A percentile compares a stretch with the other conserved stretches of the same genome.
phyloP scores from a whole-genome alignment of 2,329 filamentous ascomycete species.

The Monilinia polystroma region DNA sequence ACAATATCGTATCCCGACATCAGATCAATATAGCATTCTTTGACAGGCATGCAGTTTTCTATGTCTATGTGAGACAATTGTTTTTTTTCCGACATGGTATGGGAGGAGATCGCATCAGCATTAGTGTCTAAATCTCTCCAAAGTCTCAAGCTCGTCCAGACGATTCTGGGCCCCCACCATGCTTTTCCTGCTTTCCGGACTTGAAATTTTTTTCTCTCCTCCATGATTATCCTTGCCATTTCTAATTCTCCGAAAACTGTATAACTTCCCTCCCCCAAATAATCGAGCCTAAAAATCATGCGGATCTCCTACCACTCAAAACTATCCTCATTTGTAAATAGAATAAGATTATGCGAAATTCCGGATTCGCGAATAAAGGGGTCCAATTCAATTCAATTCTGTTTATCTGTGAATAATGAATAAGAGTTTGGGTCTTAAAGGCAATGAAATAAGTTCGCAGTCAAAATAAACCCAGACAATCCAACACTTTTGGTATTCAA shows the following conservation, averaged over 20 bases:
- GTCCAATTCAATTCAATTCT: neutral
- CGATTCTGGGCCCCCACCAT: conserved; percentile 80
- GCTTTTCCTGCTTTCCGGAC: conserved; percentile 69
- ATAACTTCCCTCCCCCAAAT: conserved; percentile 52
- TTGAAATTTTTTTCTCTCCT: conserved; percentile 64
- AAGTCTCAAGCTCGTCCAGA: conserved; percentile 73
- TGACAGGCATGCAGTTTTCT: conserved; percentile 79
- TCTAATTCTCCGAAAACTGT: conserved; percentile 35
- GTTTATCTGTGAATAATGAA: neutral
- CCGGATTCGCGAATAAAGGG: neutral
- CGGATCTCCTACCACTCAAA: conserved; percentile 80
- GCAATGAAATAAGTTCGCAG: too few species aligned
- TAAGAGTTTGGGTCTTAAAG: neutral
- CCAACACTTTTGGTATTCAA: neutral
- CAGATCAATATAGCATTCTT: conserved; percentile 71
- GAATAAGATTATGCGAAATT: neutral
- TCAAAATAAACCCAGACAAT: neutral
- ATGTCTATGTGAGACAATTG: conserved; percentile 52
- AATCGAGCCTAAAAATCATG: conserved; percentile 59
- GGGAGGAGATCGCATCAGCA: conserved; percentile 46
- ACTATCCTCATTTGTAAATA: conserved; percentile 45
- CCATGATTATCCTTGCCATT: conserved; percentile 56
- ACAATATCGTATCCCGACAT: conserved; percentile 86
- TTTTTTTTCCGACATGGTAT: neutral
- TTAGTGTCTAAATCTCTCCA: conserved; percentile 62